Evolutionary conservation across 2,329 filamentous ascomycete species (phyloP).

Genomic region (Leptographium wingfieldii): DNA sequence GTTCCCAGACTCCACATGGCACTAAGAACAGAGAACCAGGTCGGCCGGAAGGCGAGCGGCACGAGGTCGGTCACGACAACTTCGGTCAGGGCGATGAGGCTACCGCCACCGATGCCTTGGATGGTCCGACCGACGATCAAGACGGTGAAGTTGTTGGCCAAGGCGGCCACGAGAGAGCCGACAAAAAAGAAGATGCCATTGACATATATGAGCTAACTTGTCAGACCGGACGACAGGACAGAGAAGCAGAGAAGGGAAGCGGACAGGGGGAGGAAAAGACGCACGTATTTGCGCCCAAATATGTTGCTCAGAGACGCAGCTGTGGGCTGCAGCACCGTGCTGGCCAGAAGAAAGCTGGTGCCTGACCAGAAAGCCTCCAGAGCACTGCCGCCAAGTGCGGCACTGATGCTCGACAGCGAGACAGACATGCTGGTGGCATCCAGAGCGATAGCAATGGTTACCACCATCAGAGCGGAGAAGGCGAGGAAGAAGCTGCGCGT

Average conservation of each 20-base stretch:
- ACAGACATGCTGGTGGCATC: conserved; percentile 55
- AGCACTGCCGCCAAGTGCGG: conserved; percentile 36
- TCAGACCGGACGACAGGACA: conserved; percentile 28
- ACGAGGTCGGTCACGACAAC: conserved; percentile 22
- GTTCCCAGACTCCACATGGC: conserved; percentile 13
- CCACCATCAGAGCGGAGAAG: conserved; percentile 36
- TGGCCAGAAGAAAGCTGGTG: conserved; percentile 55
- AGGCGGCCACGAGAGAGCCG: conserved; percentile 19
- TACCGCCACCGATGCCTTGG: conserved; percentile 24
- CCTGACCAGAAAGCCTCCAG: conserved; percentile 60
- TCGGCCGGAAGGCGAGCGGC: conserved; percentile 14
- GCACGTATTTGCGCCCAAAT: conserved; percentile 14
- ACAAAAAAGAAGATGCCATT: conserved; percentile 8
- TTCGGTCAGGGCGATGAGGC: conserved; percentile 21
- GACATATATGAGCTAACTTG: conserved; percentile 9
- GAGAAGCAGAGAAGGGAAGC: conserved; percentile 33
- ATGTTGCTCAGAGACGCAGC: conserved; percentile 16
- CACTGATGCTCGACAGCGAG: conserved; percentile 40
- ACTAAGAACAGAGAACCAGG: conserved; percentile 14
- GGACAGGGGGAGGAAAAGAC: conserved; percentile 15
- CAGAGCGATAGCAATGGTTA: conserved; percentile 50
- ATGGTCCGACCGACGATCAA: conserved; percentile 22
- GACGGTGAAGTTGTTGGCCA: conserved; percentile 17
- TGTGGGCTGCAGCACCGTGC: conserved; percentile 43
- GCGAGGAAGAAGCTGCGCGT: conserved; percentile 29